A percentile compares a stretch with the other conserved stretches of the same genome.
Evolutionary conservation across 192 early-diverging fungal genomes (phyloP).

Genomic region (Helicostylum pulchrum): DNA sequence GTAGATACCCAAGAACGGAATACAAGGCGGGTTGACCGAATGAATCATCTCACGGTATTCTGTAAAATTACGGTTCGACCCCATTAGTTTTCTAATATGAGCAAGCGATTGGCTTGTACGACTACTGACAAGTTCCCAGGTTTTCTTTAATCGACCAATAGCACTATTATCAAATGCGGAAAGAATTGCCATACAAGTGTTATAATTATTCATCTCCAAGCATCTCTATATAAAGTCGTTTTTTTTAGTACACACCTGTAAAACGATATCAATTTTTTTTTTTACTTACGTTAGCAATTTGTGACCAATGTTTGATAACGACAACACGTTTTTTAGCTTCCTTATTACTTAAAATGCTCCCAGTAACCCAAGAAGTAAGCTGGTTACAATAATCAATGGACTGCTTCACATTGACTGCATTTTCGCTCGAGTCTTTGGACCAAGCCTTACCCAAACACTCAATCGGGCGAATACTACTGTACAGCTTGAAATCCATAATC

Average conservation of each 20-base stretch:
- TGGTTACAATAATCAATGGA: conserved; percentile 83
- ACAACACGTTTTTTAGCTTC: conserved; percentile 79
- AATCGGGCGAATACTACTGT: conserved; percentile 76
- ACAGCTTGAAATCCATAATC: conserved; percentile 77
- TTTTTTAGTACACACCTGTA: not conserved
- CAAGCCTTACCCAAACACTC: conserved; percentile 92
- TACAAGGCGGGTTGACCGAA: conserved; percentile 65
- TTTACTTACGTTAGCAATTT: conserved; percentile 63
- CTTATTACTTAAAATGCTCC: conserved; percentile 71
- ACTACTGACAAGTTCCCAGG: conserved; percentile 69
- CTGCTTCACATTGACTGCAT: conserved; percentile 81
- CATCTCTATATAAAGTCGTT: conserved; percentile 56
- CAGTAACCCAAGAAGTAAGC: conserved; percentile 83
- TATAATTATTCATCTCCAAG: conserved; percentile 90
- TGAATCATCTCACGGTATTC: conserved; percentile 76
- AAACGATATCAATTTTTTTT: not conserved
- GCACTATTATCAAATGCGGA: conserved; percentile 87
- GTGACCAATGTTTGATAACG: conserved; percentile 80
- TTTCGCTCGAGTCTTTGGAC: conserved; percentile 56
- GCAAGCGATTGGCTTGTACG: conserved; percentile 49
- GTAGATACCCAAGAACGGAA: conserved; percentile 79
- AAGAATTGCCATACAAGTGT: conserved; percentile 85
- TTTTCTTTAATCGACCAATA: conserved; percentile 83
- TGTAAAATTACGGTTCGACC: conserved; percentile 68
- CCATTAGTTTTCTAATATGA: conserved; percentile 67